A percentile compares a stretch with the other conserved stretches of the same genome.
Evolutionary conservation across 768 basidiomycete species (phyloP).

Genomic region (Naematelia aurantialba): DNA sequence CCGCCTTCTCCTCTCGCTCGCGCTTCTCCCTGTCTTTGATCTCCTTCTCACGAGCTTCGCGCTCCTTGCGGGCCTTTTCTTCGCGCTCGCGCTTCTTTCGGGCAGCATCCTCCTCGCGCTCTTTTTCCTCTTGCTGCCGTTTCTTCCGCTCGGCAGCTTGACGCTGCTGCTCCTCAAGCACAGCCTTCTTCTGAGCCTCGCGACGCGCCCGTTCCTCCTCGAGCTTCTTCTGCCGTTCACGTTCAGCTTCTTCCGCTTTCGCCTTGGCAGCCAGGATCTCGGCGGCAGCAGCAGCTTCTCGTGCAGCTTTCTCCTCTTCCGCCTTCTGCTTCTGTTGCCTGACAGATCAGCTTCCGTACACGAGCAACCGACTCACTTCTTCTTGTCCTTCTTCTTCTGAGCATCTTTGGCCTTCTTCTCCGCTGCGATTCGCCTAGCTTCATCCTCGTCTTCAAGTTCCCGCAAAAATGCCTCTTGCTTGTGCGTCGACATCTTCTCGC

Average conservation of each 20-base stretch:
- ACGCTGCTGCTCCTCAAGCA: slow-evolving; percentile 56
- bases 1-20: slow-evolving; percentile 48
- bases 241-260: slow-evolving; percentile 71
- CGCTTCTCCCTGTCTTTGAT: slow-evolving; percentile 61
- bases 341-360: slow-evolving; percentile 6
- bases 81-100: slow-evolving; percentile 51
- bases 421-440: slow-evolving; percentile 76
- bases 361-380: slow-evolving; percentile 60
- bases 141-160: slow-evolving; percentile 79
- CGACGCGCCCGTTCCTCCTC: slow-evolving; percentile 65
- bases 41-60: slow-evolving; percentile 51
- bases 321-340: slow-evolving; percentile 90
- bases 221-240: slow-evolving; percentile 71
- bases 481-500: slow-evolving; percentile 94
- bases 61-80: slow-evolving; percentile 52
- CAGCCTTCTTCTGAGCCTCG: slow-evolving; percentile 21
- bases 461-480: slow-evolving; percentile 86
- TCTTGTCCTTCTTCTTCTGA: slow-evolving; percentile 99
- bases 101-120: slow-evolving; percentile 68
- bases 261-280: slow-evolving; percentile 76
- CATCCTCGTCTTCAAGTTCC: slow-evolving; percentile 94
- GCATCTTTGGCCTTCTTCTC: slow-evolving; percentile 87
- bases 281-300: slow-evolving; percentile 78
- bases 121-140: slow-evolving; percentile 50
- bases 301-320: slow-evolving; percentile 80